Percentiles rank a stretch among this genome's conserved stretches.
Conservation (phyloP, 148 eudicot genomes). For the Oxyria digyna region DNA sequence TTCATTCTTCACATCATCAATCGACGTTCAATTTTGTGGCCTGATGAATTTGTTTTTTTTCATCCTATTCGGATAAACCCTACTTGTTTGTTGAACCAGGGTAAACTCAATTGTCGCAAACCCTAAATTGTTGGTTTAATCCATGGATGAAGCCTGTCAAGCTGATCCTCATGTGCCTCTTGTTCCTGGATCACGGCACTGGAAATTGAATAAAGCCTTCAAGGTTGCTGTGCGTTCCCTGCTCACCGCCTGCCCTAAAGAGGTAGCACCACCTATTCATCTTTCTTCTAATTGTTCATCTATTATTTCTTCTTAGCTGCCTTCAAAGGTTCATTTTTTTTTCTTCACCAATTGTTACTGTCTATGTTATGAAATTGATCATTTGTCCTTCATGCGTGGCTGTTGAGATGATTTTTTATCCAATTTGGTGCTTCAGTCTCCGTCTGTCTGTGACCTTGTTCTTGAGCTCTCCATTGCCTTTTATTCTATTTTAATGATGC, state of each 20-base stretch:
- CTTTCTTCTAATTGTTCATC: background rate
- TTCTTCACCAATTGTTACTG: background rate
- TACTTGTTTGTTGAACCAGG: background rate
- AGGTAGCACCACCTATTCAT: conserved; percentile 24
- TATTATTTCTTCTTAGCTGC: background rate
- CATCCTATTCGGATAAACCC: background rate
- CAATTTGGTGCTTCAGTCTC: background rate
- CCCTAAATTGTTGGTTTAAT: background rate
- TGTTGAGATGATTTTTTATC: background rate
- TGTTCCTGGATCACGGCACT: conserved; percentile 23
- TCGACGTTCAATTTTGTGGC: background rate
- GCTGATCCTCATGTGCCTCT: background rate
- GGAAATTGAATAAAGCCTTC: conserved; percentile 49
- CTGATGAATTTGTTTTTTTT: background rate
- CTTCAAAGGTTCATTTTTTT: background rate
- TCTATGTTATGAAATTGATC: background rate
- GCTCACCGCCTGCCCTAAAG: conserved; percentile 48
- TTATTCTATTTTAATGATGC: background rate
- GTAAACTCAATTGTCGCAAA: background rate
- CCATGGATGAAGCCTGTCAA: conserved; percentile 7
- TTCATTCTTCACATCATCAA: background rate
- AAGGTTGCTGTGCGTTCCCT: conserved; percentile 31
- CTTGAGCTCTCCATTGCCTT: no score
- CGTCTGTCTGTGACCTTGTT: background rate
- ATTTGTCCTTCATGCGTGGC: background rate